Conservation (phyloP, 306 rosid genomes). For the Trifolium pratense region DNA sequence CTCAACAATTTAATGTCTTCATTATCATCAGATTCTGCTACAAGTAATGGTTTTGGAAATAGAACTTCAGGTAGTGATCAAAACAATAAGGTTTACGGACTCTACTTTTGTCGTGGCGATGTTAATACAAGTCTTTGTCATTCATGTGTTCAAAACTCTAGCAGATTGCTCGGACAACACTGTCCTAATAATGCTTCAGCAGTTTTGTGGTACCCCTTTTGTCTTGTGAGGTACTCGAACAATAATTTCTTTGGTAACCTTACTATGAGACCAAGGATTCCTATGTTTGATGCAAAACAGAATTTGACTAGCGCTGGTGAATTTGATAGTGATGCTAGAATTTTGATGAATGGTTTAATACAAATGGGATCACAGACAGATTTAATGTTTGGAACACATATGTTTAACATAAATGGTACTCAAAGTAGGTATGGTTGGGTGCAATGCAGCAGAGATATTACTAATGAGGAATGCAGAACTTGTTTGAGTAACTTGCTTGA, state of each 20-base stretch:
- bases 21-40: conserved; percentile 45
- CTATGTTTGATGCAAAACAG: conserved; percentile 50
- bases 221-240: conserved; percentile 52
- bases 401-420: conserved; percentile 58
- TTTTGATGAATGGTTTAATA: conserved; percentile 55
- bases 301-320: conserved; percentile 50
- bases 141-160: conserved; percentile 47
- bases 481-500: conserved; percentile 54
- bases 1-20: conserved; percentile 42
- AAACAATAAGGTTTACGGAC: conserved; percentile 43
- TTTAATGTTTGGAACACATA: conserved; percentile 52
- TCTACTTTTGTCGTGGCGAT: conserved; percentile 50
- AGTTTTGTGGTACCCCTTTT: conserved; percentile 50
- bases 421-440: conserved; percentile 59
- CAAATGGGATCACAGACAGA: conserved; percentile 39
- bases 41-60: conserved; percentile 49
- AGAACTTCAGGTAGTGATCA: conserved; percentile 37
- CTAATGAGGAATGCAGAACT: conserved; percentile 49
- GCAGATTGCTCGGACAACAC: conserved; percentile 45
- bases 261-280: conserved; percentile 43
- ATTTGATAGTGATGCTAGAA: conserved; percentile 49
- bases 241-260: conserved; percentile 44
- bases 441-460: conserved; percentile 53
- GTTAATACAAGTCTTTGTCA: conserved; percentile 45
- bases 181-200: conserved; percentile 51